phyloP scores from a whole-genome alignment of 345 rosid species.

The Alliaria petiolata region DNA sequence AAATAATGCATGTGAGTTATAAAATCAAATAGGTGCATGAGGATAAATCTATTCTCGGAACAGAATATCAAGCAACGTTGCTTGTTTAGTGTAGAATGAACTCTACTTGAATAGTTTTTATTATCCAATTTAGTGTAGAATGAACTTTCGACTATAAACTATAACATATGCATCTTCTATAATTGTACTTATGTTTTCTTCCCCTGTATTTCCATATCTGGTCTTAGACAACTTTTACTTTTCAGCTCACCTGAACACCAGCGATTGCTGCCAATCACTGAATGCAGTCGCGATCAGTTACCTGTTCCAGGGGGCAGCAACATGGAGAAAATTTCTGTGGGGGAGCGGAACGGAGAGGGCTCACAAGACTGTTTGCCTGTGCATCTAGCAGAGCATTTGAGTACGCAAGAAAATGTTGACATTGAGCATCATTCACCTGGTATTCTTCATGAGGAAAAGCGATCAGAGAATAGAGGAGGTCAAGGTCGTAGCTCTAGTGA shows the following conservation, averaged over 20 bases:
- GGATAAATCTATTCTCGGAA: background rate
- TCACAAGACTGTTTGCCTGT: slow-evolving; percentile 36
- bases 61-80: background rate
- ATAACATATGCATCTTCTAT: background rate
- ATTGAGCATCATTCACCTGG: slow-evolving; percentile 56
- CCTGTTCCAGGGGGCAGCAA: slow-evolving; percentile 42
- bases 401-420: slow-evolving; percentile 41
- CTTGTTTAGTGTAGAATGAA: slow-evolving; percentile 7
- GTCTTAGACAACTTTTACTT: slow-evolving; percentile 6
- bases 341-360: slow-evolving; percentile 35
- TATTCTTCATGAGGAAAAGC: slow-evolving; percentile 56
- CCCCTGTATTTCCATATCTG: slow-evolving; percentile 3
- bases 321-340: slow-evolving; percentile 39
- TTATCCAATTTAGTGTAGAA: background rate
- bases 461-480: slow-evolving; percentile 61
- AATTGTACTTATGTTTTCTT: background rate
- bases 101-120: slow-evolving; percentile 1
- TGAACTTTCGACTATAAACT: slow-evolving; percentile 7
- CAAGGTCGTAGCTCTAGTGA: slow-evolving; percentile 75
- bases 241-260: slow-evolving; percentile 72
- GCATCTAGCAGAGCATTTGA: slow-evolving; percentile 35
- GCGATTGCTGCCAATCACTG: slow-evolving; percentile 42
- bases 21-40: slow-evolving; percentile 2
- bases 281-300: slow-evolving; percentile 39
- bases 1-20: background rate